Conservation (phyloP, 768 basidiomycete genomes). For the Amanita exitialis region DNA sequence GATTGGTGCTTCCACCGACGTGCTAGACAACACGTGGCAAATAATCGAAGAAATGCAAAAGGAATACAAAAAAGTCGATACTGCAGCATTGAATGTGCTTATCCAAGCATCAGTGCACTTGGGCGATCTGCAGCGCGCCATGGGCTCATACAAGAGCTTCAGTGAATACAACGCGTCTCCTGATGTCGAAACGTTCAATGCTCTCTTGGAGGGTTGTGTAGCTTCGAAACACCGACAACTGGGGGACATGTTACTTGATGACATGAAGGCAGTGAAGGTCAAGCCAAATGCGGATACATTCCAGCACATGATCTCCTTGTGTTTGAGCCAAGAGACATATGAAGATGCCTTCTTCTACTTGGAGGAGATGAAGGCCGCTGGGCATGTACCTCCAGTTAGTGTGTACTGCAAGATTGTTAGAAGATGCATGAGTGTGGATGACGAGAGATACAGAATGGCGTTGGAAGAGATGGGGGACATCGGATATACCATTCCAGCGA, state of each 20-base stretch:
- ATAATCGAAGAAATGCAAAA: slow-evolving; percentile 50
- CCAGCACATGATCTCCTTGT: slow-evolving; percentile 57
- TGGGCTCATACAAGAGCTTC: slow-evolving; percentile 66
- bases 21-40: slow-evolving; percentile 56
- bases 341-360: slow-evolving; percentile 87
- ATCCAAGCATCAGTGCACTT: slow-evolving; percentile 51
- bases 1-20: slow-evolving; percentile 36
- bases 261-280: slow-evolving; percentile 51
- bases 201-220: slow-evolving; percentile 58
- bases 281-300: slow-evolving; percentile 53
- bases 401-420: slow-evolving; percentile 54
- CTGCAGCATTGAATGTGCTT: slow-evolving; percentile 54
- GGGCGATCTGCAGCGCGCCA: slow-evolving; percentile 64
- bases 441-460: slow-evolving; percentile 55
- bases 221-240: slow-evolving; percentile 48
- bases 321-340: slow-evolving; percentile 61
- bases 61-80: slow-evolving; percentile 41
- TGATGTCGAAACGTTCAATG: slow-evolving; percentile 57
- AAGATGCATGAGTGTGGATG: slow-evolving; percentile 45
- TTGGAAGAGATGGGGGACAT: slow-evolving; percentile 61
- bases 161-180: slow-evolving; percentile 45
- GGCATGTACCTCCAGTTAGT: slow-evolving; percentile 37
- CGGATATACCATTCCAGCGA: slow-evolving; percentile 30
- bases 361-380: slow-evolving; percentile 73
- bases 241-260: slow-evolving; percentile 55